Conservation (phyloP, 139 green algal genomes). For the Prasinococcaceae sp. region DNA sequence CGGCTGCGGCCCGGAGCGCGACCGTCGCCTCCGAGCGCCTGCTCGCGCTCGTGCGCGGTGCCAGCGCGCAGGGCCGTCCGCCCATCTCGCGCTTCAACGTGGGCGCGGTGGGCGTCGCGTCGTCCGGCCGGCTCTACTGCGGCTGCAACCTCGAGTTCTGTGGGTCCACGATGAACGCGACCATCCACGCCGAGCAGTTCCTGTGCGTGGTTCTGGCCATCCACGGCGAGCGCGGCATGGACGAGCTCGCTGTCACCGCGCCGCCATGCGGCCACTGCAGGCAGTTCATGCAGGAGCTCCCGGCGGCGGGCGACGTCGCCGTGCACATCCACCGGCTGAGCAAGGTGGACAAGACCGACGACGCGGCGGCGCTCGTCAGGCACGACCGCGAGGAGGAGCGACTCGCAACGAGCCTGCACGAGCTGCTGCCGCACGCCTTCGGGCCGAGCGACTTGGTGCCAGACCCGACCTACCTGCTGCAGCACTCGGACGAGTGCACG, state of each 20-base stretch:
- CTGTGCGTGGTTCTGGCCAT: constrained; percentile 18
- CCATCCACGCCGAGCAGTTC: constrained; percentile 42
- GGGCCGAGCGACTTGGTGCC: constrained; percentile 27
- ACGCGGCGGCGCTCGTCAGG: not conserved
- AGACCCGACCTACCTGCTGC: constrained; percentile 16
- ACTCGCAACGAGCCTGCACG: not conserved
- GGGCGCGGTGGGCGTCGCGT: constrained; percentile 20
- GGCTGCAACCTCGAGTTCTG: constrained; percentile 39
- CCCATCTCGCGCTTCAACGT: constrained; percentile 33
- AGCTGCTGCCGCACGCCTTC: constrained; percentile 28
- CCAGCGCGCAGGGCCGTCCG: constrained; percentile 8
- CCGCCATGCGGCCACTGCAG: constrained; percentile 42
- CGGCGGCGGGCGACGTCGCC: constrained; percentile 5
- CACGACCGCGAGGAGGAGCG: not conserved
- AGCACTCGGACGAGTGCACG: constrained; percentile 9
- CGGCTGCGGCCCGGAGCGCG: too few species aligned
- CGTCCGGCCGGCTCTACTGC: constrained; percentile 21
- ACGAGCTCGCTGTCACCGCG: constrained; percentile 14
- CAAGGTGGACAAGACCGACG: not conserved
- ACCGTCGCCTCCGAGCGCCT: too few species aligned
- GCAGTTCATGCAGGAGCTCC: constrained; percentile 31
- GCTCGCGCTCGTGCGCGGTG: too few species aligned
- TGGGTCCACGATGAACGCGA: constrained; percentile 22
- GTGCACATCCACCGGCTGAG: constrained; percentile 1
- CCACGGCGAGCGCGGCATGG: constrained; percentile 18